Evolutionary conservation across 192 early-diverging fungal species (phyloP).

Genomic region (Backusella sp.): DNA sequence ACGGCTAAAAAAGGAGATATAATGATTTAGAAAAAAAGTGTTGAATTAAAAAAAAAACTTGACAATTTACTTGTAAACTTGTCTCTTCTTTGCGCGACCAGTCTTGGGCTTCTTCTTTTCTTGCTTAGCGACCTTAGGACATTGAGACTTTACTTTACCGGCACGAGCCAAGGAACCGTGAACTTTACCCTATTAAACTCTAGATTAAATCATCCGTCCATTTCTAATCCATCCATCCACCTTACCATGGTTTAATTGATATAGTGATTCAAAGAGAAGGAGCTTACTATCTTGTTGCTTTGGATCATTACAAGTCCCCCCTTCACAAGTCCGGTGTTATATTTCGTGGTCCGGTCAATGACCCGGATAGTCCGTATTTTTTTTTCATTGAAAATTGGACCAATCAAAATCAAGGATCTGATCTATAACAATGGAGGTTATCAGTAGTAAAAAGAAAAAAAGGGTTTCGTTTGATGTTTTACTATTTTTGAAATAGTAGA

Average conservation of each 20-base stretch:
- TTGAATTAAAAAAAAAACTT: neutral
- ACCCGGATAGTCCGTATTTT: neutral
- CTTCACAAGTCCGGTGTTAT: neutral
- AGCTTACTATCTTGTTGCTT: neutral
- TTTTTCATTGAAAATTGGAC: neutral
- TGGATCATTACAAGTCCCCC: neutral
- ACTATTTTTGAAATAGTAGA: neutral
- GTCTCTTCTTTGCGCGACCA: slow-evolving; percentile 96
- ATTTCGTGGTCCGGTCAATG: neutral
- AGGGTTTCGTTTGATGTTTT: neutral
- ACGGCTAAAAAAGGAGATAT: slow-evolving; percentile 42
- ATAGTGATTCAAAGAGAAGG: slow-evolving; percentile 3
- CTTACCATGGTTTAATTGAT: slow-evolving; percentile 3
- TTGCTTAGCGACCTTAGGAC: slow-evolving; percentile 96
- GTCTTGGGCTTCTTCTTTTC: slow-evolving; percentile 94
- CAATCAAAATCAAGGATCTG: neutral
- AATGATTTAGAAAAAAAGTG: neutral
- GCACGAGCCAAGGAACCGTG: slow-evolving; percentile 99
- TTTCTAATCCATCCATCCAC: neutral
- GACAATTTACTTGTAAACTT: slow-evolving; percentile 71
- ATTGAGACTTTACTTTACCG: slow-evolving; percentile 99
- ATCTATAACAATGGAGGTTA: neutral
- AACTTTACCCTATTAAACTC: slow-evolving; percentile 94
- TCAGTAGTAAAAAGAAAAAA: neutral
- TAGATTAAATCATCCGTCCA: neutral